Evolutionary conservation across 139 green algal species (phyloP), one percentile per base, ranked within the genome.

Genomic region (Chlorella sp.): DNA sequence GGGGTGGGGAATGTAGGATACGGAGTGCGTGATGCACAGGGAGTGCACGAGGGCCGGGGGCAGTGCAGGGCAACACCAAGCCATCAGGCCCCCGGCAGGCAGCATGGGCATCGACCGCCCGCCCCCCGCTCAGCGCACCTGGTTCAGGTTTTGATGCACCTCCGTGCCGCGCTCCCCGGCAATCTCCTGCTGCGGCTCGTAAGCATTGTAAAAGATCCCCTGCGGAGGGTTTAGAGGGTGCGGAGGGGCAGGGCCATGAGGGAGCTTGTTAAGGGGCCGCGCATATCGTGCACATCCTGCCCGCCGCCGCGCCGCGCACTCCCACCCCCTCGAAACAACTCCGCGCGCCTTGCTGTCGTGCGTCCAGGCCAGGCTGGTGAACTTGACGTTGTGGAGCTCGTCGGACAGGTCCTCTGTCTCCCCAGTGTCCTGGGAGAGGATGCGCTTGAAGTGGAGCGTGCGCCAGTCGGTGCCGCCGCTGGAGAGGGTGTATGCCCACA

Each of bases 201-300:
- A 66, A 14, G 62, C 40, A 80, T 90, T 93, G 85, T 98, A 98
- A 87, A 98, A 98, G 82, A 98, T 95, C 19, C 94, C 95, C 65
- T 78, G 69, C 56, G 33, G 23, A n/a, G 17, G 48, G 17, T n/a
- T 58, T 58, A 21, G 17, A n/a, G n/a, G n/a, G n/a, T n/a, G 48
- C 17, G 48, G 48, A 21, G 21, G 48, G 48, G 48, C 17, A 21
- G 48, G 48, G 17, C 17, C 48, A 58, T 58, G 48, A 58, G 17
- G 48, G 17, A 21, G 48, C 21, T 58, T 17, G 1, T 58, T 21
- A 58, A 17, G 17, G 48, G 48, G 48, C 48, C 17, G 17, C 48
- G n/a, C n/a, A 77, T 69, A 33, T 14, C 17, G 27, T 63, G 12
- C 9, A 63, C 23, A 55, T 14, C 46, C 46, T 14, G 14, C 46